Percentiles rank a stretch among this genome's conserved stretches.
phyloP scores from a whole-genome alignment of 176 grass and related monocot genomes.

The Triticum dicoccoides region DNA sequence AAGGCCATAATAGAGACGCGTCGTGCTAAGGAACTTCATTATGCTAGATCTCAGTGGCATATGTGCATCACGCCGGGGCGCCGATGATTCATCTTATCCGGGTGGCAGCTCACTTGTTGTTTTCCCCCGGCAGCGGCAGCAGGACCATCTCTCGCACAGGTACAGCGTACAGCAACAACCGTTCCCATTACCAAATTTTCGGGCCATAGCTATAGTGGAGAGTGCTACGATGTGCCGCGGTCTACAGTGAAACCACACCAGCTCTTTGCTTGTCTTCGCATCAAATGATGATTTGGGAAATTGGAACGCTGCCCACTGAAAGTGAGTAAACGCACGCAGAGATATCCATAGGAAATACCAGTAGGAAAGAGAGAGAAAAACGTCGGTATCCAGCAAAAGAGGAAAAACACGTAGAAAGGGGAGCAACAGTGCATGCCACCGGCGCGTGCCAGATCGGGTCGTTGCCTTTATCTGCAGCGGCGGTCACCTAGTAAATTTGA shows the following conservation, averaged over 20 bases:
- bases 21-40: too few relatives aligned
- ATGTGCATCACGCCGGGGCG: neutral
- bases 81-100: neutral
- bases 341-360: too few relatives aligned
- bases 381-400: too few relatives aligned
- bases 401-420: too few relatives aligned
- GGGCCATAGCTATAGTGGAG: neutral
- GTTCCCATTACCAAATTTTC: neutral
- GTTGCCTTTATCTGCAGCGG: too few relatives aligned
- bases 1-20: too few relatives aligned
- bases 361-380: too few relatives aligned
- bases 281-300: neutral
- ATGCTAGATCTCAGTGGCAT: too few relatives aligned
- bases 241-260: neutral
- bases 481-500: too few relatives aligned
- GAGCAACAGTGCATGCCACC: too few relatives aligned
- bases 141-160: conserved; percentile 30
- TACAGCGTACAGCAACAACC: neutral
- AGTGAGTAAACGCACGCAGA: too few relatives aligned
- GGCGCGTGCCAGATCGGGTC: too few relatives aligned
- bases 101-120: conserved; percentile 28
- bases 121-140: conserved; percentile 12
- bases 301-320: neutral
- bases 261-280: neutral
- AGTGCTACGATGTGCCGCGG: neutral